Conservation (phyloP, 768 basidiomycete species). For the Russula dissimulans region DNA sequence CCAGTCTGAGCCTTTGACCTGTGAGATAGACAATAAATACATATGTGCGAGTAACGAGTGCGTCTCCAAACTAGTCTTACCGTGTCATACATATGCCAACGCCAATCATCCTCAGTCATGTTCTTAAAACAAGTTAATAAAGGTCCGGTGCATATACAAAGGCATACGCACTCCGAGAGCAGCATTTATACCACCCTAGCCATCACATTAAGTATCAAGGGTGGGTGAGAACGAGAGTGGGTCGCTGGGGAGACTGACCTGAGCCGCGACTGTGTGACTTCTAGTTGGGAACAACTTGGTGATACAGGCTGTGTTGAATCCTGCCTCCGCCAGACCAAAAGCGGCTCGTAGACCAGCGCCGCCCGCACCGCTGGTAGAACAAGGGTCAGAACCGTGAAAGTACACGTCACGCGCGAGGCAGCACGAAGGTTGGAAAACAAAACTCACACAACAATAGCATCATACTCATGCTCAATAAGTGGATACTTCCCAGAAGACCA, state of each 20-base stretch:
- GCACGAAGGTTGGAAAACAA: not conserved
- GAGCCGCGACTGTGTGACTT: slow-evolving; percentile 97
- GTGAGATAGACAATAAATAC: slow-evolving; percentile 2
- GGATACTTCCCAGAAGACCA: slow-evolving; percentile 88
- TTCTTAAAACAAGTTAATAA: slow-evolving; percentile 42
- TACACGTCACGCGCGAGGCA: not conserved
- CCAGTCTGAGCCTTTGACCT: slow-evolving; percentile 99
- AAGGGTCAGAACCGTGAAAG: not conserved
- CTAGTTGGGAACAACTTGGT: slow-evolving; percentile 98
- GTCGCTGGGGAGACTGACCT: slow-evolving; percentile 40
- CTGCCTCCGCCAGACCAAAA: slow-evolving; percentile 96
- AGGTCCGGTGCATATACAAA: not conserved
- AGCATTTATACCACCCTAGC: slow-evolving; percentile 93
- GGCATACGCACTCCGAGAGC: slow-evolving; percentile 71
- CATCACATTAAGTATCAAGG: not conserved
- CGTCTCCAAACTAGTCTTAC: slow-evolving; percentile 34
- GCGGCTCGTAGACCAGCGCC: slow-evolving; percentile 97
- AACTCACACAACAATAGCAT: slow-evolving; percentile 95
- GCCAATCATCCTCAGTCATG: slow-evolving; percentile 99
- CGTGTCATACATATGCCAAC: slow-evolving; percentile 98
- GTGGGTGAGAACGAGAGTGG: not conserved
- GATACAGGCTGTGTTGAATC: slow-evolving; percentile 98
- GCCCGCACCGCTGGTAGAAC: slow-evolving; percentile 70
- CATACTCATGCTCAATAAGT: slow-evolving; percentile 96
- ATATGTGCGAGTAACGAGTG: not conserved